phyloP scores from a whole-genome alignment of 2,329 filamentous ascomycete species.

The Diplodia scrobiculata region DNA sequence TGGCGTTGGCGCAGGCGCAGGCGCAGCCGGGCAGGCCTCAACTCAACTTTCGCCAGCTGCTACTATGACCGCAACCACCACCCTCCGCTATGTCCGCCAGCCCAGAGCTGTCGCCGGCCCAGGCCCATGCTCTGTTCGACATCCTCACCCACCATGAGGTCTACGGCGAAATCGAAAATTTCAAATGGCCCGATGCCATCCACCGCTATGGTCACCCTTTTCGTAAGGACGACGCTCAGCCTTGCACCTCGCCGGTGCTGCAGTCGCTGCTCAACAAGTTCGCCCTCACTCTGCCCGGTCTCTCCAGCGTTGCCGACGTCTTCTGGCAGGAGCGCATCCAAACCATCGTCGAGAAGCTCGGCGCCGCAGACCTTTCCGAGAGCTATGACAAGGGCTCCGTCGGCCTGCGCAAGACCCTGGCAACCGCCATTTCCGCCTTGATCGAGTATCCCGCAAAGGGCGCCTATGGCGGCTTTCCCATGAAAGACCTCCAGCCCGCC shows the following conservation, averaged over 20 bases:
- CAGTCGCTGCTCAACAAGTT: slow-evolving; percentile 69
- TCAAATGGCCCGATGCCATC: slow-evolving; percentile 67
- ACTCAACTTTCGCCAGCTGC: not conserved
- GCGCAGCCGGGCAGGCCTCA: not conserved
- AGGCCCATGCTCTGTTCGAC: slow-evolving; percentile 57
- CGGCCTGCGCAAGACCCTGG: slow-evolving; percentile 72
- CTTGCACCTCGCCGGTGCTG: slow-evolving; percentile 64
- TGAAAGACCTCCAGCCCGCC: slow-evolving; percentile 39
- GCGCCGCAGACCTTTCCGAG: slow-evolving; percentile 71
- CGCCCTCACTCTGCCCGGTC: slow-evolving; percentile 65
- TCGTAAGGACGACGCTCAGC: slow-evolving; percentile 47
- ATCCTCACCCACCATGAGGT: slow-evolving; percentile 58
- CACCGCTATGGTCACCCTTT: slow-evolving; percentile 72
- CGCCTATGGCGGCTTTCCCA: slow-evolving; percentile 62
- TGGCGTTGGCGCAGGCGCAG: slow-evolving; percentile 10
- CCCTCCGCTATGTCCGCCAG: slow-evolving; percentile 9
- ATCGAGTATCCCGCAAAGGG: slow-evolving; percentile 70
- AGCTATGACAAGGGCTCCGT: slow-evolving; percentile 79
- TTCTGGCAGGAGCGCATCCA: slow-evolving; percentile 50
- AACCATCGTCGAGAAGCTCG: slow-evolving; percentile 50
- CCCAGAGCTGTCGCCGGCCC: slow-evolving; percentile 47
- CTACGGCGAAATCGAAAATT: slow-evolving; percentile 69
- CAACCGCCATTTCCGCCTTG: slow-evolving; percentile 69
- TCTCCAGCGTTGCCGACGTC: slow-evolving; percentile 60
- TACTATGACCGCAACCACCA: slow-evolving; percentile 1